Conservation (phyloP, 2,329 filamentous ascomycete genomes). For the Ophiosphaerella herpotricha region DNA sequence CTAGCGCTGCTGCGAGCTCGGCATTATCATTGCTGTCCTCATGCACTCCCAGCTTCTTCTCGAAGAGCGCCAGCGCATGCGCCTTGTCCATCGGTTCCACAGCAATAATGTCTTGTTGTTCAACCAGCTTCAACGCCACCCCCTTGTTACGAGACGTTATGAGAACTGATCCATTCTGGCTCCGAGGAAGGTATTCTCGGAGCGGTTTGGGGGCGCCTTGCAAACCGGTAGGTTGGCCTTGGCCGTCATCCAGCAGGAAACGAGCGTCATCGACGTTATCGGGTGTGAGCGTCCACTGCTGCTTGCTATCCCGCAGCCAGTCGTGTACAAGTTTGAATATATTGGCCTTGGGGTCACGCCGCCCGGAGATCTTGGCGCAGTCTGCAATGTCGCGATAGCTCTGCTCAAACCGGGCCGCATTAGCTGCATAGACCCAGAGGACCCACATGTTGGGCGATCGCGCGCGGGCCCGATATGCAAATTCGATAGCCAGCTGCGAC, state of each 20-base stretch:
- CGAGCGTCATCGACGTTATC: conserved; percentile 1
- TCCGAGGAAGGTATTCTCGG: background rate
- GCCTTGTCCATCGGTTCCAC: conserved; percentile 22
- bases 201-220: background rate
- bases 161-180: conserved; percentile 38
- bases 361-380: too few species aligned
- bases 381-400: too few species aligned
- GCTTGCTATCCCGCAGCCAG: conserved; percentile 1
- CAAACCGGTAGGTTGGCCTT: background rate
- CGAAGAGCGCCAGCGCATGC: conserved; percentile 24
- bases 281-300: background rate
- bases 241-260: background rate
- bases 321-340: too few species aligned
- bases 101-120: conserved; percentile 12
- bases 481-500: conserved; percentile 14
- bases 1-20: conserved; percentile 23
- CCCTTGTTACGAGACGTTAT: background rate
- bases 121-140: conserved; percentile 36
- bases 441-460: conserved; percentile 5
- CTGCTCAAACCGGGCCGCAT: too few species aligned
- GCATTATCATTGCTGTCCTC: background rate
- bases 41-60: conserved; percentile 23
- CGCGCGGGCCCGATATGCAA: background rate
- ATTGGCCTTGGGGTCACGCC: too few species aligned
- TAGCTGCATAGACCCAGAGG: background rate